Percentiles rank a stretch among this genome's conserved stretches.
Evolutionary conservation across 225 moss, liverwort and hornwort species (phyloP).

Genomic region (Bryum argenteum): DNA sequence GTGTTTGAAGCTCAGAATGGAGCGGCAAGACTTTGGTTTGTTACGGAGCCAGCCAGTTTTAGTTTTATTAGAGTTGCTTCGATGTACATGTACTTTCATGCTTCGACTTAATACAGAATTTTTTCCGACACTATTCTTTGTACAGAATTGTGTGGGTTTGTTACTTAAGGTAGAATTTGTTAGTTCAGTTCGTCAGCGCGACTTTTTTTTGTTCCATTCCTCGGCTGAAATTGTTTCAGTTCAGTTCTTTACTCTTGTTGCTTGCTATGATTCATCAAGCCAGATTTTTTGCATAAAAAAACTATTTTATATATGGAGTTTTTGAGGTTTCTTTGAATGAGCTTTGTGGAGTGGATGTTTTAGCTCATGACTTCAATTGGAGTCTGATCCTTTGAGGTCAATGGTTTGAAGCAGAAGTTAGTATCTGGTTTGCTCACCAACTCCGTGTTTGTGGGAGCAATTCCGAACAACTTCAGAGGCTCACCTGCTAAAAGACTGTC

Average conservation of each 20-base stretch:
- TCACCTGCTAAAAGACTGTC: too few species aligned
- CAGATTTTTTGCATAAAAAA: conserved; percentile 19
- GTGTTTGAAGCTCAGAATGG: neutral
- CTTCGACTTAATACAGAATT: too few species aligned
- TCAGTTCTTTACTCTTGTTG: neutral
- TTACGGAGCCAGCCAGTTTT: neutral
- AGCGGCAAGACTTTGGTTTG: neutral
- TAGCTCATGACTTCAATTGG: neutral
- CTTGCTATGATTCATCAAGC: conserved; percentile 15
- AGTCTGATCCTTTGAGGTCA: too few species aligned
- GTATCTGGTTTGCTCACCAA: too few species aligned
- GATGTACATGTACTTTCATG: too few species aligned
- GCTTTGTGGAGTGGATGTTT: neutral
- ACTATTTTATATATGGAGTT: neutral
- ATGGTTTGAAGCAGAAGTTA: too few species aligned
- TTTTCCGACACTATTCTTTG: neutral
- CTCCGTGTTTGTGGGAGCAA: too few species aligned
- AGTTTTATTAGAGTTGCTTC: too few species aligned
- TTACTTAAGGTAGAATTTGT: neutral
- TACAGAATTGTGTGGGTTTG: neutral
- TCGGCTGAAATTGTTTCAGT: neutral
- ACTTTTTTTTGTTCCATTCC: neutral
- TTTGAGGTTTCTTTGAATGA: neutral
- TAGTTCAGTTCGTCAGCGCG: neutral
- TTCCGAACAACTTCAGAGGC: too few species aligned